These are phyloP conservation scores for Candida sp. DNA, from an alignment of 1,139 yeast species.

Conservation along the genomic window DNA sequence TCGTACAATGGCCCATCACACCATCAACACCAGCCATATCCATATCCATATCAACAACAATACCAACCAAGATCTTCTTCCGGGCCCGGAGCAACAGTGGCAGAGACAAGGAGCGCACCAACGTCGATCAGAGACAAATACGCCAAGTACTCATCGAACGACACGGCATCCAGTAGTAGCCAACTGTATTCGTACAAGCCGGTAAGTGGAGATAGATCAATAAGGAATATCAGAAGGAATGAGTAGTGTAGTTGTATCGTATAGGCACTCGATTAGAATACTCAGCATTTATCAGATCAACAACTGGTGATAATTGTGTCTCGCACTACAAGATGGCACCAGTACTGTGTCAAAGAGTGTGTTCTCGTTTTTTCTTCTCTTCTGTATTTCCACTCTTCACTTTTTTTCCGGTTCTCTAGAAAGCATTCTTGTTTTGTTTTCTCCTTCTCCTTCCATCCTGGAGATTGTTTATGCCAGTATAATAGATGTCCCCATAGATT, in stretches of 20 bases:
- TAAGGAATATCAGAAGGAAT: conserved; percentile 26
- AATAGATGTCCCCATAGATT: background rate
- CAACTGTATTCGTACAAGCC: conserved; percentile 12
- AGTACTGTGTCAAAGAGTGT: too few species aligned
- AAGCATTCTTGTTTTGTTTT: background rate
- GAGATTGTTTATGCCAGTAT: too few species aligned
- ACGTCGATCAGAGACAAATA: conserved; percentile 34
- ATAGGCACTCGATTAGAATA: background rate
- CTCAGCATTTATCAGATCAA: background rate
- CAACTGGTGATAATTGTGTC: background rate
- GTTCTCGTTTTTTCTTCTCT: background rate
- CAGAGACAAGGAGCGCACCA: background rate
- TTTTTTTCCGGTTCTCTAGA: background rate
- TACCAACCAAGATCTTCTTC: background rate
- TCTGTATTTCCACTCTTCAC: background rate
- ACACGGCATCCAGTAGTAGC: conserved; percentile 1
- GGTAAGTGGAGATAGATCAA: conserved; percentile 22
- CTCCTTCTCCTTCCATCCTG: background rate
- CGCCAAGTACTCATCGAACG: conserved; percentile 29
- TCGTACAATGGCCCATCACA: background rate
- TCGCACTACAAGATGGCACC: background rate
- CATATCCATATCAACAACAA: background rate
- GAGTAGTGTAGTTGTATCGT: conserved; percentile 10
- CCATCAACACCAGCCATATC: background rate
- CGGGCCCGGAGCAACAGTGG: background rate